Evolutionary conservation across 2,329 filamentous ascomycete species (phyloP), one percentile per base, ranked within the genome.

Genomic region (Colletotrichum sidae): DNA sequence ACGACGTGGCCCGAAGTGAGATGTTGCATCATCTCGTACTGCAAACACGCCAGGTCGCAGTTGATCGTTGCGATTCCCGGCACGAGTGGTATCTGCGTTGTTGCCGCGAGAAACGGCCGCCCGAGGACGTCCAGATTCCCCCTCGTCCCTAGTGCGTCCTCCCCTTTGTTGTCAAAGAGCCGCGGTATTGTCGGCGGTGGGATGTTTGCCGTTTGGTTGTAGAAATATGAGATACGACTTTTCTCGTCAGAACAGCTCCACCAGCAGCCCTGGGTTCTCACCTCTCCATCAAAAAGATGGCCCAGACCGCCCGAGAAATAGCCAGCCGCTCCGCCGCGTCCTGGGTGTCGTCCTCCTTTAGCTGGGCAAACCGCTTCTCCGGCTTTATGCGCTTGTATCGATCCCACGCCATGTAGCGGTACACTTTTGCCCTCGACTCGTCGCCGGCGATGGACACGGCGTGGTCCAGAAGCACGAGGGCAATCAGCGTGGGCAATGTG

Each of bases 381-480:
- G 63, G 59, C 17, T 56, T 54, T 12, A 63, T 51, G 15, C 63
- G 63, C 42, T 66, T 66, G 13, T 66, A 66, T 11, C 58, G 58
- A 33, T 66, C 63, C 63, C 63, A 66, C 0, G 63, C 63, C 63
- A 66, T 66, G 38, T 57, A 66, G 6, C 63, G 63, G 15, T 66
- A 66, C 58, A 63, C 63, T 15, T 66, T 66, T 4, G 63, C 63
- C 7, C 41, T 34, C 9, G 52, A 37, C 58, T 66, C 63, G 49
- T 66, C 59, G 13, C 63, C 63, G 5, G 58, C 63, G 38, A 66
- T 66, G 13, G 58, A 62, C 1, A 59, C 52, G 2, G 63, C 53
- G 46, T 41, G 46, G 17, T 66, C 63, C 7, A 66, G 49, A n/a
- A 66, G 45, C 15, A 63, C 52, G 2, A 66, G 52, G 6, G 52